These are phyloP conservation scores for Trichosporon sp. DNA, from an alignment of 1,284 basidiomycete species.

Conservation along the genomic window DNA sequence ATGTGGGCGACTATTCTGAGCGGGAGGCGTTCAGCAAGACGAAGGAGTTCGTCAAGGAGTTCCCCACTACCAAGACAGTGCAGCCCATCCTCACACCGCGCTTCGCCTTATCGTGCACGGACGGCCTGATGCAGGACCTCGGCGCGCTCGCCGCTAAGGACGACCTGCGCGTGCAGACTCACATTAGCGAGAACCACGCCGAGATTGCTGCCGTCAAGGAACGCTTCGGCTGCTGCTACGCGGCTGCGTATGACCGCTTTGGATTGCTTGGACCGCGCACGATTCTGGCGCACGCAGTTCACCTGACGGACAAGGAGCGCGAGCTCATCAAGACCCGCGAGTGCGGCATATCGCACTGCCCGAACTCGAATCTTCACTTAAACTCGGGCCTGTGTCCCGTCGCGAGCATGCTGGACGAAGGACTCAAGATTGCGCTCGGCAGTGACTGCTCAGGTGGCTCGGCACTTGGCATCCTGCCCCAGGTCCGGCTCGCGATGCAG, in stretches of 20 bases:
- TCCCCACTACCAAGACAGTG: conserved; percentile 49
- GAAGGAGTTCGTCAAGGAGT: conserved; percentile 62
- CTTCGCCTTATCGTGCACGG: conserved; percentile 88
- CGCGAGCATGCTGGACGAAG: conserved; percentile 48
- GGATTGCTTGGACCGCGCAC: conserved; percentile 74
- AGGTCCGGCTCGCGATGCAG: conserved; percentile 74
- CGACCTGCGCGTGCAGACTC: conserved; percentile 72
- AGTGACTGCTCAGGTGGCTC: conserved; percentile 91
- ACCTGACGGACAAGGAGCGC: conserved; percentile 68
- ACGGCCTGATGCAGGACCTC: conserved; percentile 63
- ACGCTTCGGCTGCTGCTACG: conserved; percentile 67
- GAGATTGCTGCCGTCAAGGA: conserved; percentile 67
- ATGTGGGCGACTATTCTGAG: conserved; percentile 72
- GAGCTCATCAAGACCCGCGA: conserved; percentile 62
- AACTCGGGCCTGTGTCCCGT: conserved; percentile 77
- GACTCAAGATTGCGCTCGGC: conserved; percentile 70
- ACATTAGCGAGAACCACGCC: conserved; percentile 76
- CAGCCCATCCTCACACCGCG: conserved; percentile 83
- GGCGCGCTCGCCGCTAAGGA: conserved; percentile 54
- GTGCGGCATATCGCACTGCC: conserved; percentile 87
- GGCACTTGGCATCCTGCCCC: conserved; percentile 74
- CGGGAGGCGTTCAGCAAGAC: conserved; percentile 61
- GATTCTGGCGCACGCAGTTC: conserved; percentile 76
- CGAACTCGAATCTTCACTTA: conserved; percentile 86
- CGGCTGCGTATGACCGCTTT: conserved; percentile 75